phyloP scores from a whole-genome alignment of 1,284 basidiomycete genomes.

The Apiotrichum akiyoshidainum region DNA sequence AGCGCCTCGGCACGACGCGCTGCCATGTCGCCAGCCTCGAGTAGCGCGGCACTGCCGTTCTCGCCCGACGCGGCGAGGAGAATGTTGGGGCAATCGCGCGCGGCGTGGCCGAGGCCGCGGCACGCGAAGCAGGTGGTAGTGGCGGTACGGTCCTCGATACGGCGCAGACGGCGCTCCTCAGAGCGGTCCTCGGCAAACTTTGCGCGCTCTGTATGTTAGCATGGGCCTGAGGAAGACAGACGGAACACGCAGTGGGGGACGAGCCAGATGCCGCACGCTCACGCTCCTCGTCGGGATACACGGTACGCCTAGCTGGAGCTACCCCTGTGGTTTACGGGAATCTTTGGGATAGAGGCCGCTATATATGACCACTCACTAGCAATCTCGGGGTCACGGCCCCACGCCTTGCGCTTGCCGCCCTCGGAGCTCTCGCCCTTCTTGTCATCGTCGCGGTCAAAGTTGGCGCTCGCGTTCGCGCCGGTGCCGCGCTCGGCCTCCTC shows the following conservation, averaged over 20 bases:
- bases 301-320: too few species aligned
- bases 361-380: constrained; percentile 35
- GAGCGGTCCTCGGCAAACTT: constrained; percentile 44
- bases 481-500: constrained; percentile 34
- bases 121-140: constrained; percentile 82
- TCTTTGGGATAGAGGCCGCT: too few species aligned
- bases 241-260: too few species aligned
- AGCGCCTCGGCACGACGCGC: constrained; percentile 5
- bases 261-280: too few species aligned
- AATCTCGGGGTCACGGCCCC: constrained; percentile 44
- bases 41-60: constrained; percentile 24
- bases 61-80: constrained; percentile 34
- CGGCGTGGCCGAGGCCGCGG: constrained; percentile 76
- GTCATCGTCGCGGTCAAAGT: too few species aligned
- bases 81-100: constrained; percentile 72
- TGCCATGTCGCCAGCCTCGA: constrained; percentile 18
- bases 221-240: neutral
- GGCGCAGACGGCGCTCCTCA: constrained; percentile 64
- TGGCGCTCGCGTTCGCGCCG: neutral
- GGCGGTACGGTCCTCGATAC: constrained; percentile 61
- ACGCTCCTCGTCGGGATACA: too few species aligned
- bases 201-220: constrained; percentile 25
- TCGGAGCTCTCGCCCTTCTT: too few species aligned
- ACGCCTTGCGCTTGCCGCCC: constrained; percentile 26
- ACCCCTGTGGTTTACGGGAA: too few species aligned